Evolutionary conservation across 768 basidiomycete genomes (phyloP), one percentile per base, ranked within the genome.

Genomic region (Grammothele lineata): DNA sequence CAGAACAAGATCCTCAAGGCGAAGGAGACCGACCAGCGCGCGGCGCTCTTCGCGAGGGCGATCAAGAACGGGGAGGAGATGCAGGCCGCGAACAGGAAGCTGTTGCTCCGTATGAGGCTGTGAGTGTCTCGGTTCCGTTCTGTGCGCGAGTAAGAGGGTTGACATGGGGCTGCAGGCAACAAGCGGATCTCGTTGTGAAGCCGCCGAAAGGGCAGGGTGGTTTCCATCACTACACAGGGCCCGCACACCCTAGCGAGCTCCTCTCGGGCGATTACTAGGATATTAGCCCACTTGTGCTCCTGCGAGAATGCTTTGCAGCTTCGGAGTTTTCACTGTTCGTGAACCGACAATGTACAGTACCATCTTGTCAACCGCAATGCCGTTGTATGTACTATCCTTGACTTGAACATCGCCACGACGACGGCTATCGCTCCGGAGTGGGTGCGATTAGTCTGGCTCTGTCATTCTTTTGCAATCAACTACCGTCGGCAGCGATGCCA

Each of bases 1-100:
- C 85, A 87, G 64, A 91, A 92, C 66, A 92, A 90, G 92, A 84
- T 94, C 15, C 64, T 96, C 41, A 76, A 80, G 58, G 87, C 90
- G 18, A 86, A 83, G 66, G 81, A 85, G 60, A 84, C 79, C 2
- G 87, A 94, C 59, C 82, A 83, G 50, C 77, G 94, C 4, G 79
- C 79, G 2, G 85, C 84, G 47, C 66, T 94, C 39, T 95, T 87
- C 57, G 76, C 78, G 6, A 76, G 80, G 2, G 85, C 92, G 4
- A 76, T 93, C 57, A 78, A 83, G 63, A 75, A 80, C 0, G 92
- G 87, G 3, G 68, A 70, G 23, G 80, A 85, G 17, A 88, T 89
- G 46, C 80, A 86, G 58, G 70, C 76, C 10, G 73, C 82, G 27
- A 92, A 92, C 53, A 70, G 83, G 50, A 91, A 90, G 63, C 67